A percentile compares a stretch with the other conserved stretches of the same genome.
phyloP scores from a whole-genome alignment of 805 yeast species.

The Starmerella floris region DNA sequence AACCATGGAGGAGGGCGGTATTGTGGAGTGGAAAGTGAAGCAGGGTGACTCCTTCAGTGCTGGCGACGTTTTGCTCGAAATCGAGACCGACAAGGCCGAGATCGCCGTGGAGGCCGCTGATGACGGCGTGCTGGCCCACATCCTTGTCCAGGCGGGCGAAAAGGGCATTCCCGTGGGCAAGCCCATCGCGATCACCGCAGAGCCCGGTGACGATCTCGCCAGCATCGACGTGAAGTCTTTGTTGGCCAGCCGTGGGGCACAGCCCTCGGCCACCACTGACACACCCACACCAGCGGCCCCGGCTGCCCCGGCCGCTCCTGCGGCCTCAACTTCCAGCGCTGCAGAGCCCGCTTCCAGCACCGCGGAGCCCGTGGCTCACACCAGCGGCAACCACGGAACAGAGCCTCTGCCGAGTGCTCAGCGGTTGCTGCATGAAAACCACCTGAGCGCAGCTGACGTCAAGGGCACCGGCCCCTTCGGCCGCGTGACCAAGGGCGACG shows the following conservation, averaged over 20 bases:
- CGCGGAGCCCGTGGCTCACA: conserved; percentile 12
- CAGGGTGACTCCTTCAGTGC: conserved; percentile 57
- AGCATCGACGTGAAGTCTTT: conserved; percentile 46
- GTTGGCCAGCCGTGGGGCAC: conserved; percentile 15
- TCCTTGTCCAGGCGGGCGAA: conserved; percentile 54
- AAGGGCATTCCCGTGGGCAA: conserved; percentile 72
- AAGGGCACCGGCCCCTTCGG: conserved; percentile 84
- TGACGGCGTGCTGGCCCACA: conserved; percentile 79
- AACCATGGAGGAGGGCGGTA: conserved; percentile 92
- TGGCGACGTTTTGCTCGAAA: conserved; percentile 93
- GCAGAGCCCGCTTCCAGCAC: conserved; percentile 14
- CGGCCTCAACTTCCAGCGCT: neutral
- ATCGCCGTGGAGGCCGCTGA: conserved; percentile 96
- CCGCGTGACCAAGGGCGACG: conserved; percentile 79
- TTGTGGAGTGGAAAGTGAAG: conserved; percentile 77
- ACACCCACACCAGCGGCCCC: conserved; percentile 1
- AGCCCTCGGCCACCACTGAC: conserved; percentile 10
- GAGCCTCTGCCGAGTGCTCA: conserved; percentile 34
- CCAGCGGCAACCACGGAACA: conserved; percentile 42
- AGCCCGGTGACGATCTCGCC: conserved; percentile 67
- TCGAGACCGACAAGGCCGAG: conserved; percentile 95
- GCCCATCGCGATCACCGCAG: conserved; percentile 82
- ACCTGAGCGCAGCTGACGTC: conserved; percentile 53
- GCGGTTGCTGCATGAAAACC: conserved; percentile 55
- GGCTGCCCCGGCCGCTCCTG: conserved; percentile 11